A percentile compares a stretch with the other conserved stretches of the same genome.
phyloP scores from a whole-genome alignment of 129 eudicot species.

The Gnaphalium uliginosum region DNA sequence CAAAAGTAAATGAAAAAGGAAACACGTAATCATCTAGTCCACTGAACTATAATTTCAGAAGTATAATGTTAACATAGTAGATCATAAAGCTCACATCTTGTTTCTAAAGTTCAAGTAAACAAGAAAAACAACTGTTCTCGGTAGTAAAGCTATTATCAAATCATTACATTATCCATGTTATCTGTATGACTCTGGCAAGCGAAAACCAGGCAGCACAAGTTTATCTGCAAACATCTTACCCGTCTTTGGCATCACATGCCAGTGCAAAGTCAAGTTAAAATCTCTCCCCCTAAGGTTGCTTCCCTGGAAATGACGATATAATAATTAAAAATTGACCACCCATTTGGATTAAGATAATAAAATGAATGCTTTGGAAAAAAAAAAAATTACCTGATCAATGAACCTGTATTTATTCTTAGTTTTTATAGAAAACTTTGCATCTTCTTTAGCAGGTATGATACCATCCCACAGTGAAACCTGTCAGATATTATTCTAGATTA shows the following conservation, averaged over 20 bases:
- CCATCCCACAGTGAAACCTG: constrained; percentile 92
- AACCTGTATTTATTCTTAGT: constrained; percentile 82
- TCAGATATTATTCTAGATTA: not conserved
- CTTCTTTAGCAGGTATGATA: constrained; percentile 69
- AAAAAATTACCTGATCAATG: constrained; percentile 67
- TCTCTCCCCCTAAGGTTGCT: constrained; percentile 83
- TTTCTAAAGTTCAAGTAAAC: constrained; percentile 20
- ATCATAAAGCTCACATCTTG: not conserved
- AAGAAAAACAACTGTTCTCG: constrained; percentile 7
- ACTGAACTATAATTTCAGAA: constrained; percentile 15
- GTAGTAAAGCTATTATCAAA: constrained; percentile 12
- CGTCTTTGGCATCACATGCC: constrained; percentile 99
- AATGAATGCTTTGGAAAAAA: not conserved
- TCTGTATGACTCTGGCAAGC: constrained; percentile 69
- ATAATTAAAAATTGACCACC: not conserved
- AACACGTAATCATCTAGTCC: not conserved
- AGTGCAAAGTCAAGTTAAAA: constrained; percentile 81
- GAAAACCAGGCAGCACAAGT: constrained; percentile 72
- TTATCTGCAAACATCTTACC: constrained; percentile 96
- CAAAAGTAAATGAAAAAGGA: not conserved
- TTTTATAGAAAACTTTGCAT: constrained; percentile 64
- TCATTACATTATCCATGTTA: constrained; percentile 30
- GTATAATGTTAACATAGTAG: constrained; percentile 14
- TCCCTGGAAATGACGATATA: constrained; percentile 48
- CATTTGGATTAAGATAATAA: not conserved